Evolutionary conservation across 1,284 basidiomycete genomes (phyloP).

Genomic region (Naganishia sp.): DNA sequence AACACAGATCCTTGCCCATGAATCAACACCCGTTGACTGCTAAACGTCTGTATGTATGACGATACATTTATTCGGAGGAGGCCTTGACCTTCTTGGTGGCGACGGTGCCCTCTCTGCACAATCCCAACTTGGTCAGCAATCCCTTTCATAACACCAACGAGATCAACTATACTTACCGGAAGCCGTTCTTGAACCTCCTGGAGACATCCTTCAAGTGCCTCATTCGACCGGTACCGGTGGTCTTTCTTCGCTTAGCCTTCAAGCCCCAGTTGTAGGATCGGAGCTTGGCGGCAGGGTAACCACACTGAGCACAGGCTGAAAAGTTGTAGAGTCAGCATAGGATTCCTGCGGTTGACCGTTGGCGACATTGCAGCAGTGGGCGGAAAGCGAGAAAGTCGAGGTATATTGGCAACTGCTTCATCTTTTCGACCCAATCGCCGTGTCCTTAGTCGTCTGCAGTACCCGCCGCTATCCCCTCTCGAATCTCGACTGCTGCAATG

Average conservation of each 20-base stretch:
- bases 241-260: constrained; percentile 99
- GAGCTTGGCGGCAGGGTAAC: constrained; percentile 92
- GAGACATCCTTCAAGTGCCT: constrained; percentile 84
- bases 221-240: constrained; percentile 94
- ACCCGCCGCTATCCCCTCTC: background rate
- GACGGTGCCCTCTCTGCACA: constrained; percentile 67
- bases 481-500: no score
- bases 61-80: constrained; percentile 46
- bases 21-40: constrained; percentile 5
- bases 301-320: constrained; percentile 89
- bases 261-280: constrained; percentile 96
- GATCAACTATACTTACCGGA: constrained; percentile 35
- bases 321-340: background rate
- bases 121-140: background rate
- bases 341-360: background rate
- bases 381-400: no score
- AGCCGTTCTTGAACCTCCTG: constrained; percentile 53
- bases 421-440: background rate
- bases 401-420: background rate
- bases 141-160: constrained; percentile 18
- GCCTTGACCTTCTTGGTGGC: constrained; percentile 58
- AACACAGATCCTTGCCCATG: background rate
- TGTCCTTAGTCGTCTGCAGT: background rate
- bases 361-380: constrained; percentile 20
- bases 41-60: background rate